A percentile compares a stretch with the other conserved stretches of the same genome.
Conservation (phyloP, 495 filamentous ascomycete species). For the Amphirosellinia nigrospora region DNA sequence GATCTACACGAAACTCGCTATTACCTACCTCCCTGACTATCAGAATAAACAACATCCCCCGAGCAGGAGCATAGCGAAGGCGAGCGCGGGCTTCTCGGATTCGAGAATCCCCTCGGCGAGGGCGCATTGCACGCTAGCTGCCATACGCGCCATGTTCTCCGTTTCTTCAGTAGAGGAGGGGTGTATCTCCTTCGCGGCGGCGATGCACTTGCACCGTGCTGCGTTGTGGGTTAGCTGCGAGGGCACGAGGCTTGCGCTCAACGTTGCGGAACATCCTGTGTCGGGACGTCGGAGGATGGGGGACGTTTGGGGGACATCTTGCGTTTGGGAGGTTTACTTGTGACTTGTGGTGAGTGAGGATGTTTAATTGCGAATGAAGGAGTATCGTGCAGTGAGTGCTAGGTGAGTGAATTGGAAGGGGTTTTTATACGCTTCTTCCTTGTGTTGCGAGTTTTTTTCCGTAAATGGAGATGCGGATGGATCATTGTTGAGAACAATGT, state of each 20-base stretch:
- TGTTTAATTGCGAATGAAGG: too few relatives aligned
- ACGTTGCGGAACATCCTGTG: conserved; percentile 28
- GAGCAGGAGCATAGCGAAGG: conserved; percentile 28
- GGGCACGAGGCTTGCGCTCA: conserved; percentile 19
- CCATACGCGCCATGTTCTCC: conserved; percentile 3
- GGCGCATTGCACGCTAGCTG: conserved; percentile 7
- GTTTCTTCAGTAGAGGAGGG: neutral
- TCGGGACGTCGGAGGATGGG: conserved; percentile 17
- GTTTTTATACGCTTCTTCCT: neutral
- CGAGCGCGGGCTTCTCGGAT: conserved; percentile 24
- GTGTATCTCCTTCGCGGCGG: neutral
- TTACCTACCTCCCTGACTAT: too few relatives aligned
- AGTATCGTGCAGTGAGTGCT: neutral
- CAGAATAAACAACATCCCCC: conserved; percentile 18
- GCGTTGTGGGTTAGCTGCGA: conserved; percentile 4
- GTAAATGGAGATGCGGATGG: too few relatives aligned
- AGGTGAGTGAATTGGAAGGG: neutral
- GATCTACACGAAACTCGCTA: too few relatives aligned
- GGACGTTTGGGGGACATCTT: neutral
- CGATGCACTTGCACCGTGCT: conserved; percentile 29
- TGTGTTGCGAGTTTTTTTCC: neutral
- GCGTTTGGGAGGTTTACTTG: neutral
- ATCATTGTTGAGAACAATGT: neutral
- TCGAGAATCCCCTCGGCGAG: conserved; percentile 17
- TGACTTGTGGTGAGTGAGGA: too few relatives aligned